Conservation (phyloP, 2,329 filamentous ascomycete species). For the Thelonectria blattea region DNA sequence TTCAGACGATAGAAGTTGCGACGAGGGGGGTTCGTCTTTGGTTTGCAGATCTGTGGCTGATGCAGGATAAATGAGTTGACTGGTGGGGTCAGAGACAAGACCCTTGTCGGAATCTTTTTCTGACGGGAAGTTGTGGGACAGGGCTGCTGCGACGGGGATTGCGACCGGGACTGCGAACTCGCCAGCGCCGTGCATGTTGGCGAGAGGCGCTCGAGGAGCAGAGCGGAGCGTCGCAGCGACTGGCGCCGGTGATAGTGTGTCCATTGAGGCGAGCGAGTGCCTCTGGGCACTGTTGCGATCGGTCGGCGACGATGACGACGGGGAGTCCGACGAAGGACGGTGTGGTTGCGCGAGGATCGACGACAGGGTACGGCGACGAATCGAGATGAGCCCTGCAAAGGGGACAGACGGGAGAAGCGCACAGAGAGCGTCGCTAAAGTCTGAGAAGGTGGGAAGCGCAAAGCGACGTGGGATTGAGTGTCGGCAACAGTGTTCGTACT, state of each 20-base stretch:
- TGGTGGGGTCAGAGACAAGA: constrained; percentile 29
- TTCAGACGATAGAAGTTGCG: constrained; percentile 4
- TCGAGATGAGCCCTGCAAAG: background rate
- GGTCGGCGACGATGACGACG: constrained; percentile 1
- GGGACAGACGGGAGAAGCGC: background rate
- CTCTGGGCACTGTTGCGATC: constrained; percentile 30
- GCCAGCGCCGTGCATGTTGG: constrained; percentile 4
- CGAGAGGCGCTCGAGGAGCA: constrained; percentile 22
- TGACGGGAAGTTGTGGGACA: constrained; percentile 17
- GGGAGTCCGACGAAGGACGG: background rate
- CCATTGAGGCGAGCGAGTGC: constrained; percentile 29
- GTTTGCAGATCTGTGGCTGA: constrained; percentile 10
- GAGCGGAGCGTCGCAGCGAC: constrained; percentile 16
- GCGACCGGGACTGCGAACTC: background rate
- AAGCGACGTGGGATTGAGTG: background rate
- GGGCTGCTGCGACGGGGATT: constrained; percentile 2
- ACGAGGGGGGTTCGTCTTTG: constrained; percentile 5
- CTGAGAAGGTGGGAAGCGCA: background rate
- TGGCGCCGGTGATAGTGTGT: constrained; percentile 28
- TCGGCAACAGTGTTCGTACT: background rate
- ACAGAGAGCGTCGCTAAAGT: background rate
- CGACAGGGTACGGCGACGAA: background rate
- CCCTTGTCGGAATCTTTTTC: constrained; percentile 21
- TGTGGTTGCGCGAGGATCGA: constrained; percentile 10
- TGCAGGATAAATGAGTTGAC: constrained; percentile 15